phyloP scores from a whole-genome alignment of 2,329 filamentous ascomycete genomes.

The Botryotinia narcissicola region DNA sequence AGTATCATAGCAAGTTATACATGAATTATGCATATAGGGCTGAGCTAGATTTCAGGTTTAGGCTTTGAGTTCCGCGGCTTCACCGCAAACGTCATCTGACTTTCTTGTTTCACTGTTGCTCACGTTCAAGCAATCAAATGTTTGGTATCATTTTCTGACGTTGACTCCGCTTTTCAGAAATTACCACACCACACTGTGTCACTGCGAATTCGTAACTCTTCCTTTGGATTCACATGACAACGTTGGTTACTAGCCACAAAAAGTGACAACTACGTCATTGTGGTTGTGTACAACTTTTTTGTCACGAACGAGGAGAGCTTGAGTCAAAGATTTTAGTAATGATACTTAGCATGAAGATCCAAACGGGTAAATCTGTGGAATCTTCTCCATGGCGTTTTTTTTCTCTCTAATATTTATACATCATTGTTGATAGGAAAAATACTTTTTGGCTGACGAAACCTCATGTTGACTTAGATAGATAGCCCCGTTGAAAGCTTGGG shows the following conservation, averaged over 20 bases:
- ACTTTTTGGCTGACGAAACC: not conserved
- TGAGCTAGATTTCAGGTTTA: constrained; percentile 1
- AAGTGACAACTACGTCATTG: not conserved
- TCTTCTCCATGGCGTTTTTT: not conserved
- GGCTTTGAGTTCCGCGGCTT: not conserved
- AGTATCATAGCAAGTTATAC: not conserved
- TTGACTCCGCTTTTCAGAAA: not conserved
- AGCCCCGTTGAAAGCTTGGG: not conserved
- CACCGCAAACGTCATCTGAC: not conserved
- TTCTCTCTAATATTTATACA: not conserved
- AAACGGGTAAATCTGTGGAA: not conserved
- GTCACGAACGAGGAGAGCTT: not conserved
- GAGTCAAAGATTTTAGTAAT: not conserved
- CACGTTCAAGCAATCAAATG: not conserved
- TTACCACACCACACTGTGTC: not conserved
- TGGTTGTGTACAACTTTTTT: not conserved
- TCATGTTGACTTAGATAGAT: not conserved
- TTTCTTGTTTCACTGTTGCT: constrained; percentile 5
- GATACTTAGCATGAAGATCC: not conserved
- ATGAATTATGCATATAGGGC: constrained; percentile 4
- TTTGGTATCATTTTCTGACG: not conserved
- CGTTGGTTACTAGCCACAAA: not conserved
- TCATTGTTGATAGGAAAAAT: too few relatives aligned
- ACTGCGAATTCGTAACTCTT: not conserved
- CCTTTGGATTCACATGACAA: not conserved